These are phyloP conservation scores for Aquilaria agallochum DNA, from an alignment of 441 rosid species.

Conservation along the genomic window DNA sequence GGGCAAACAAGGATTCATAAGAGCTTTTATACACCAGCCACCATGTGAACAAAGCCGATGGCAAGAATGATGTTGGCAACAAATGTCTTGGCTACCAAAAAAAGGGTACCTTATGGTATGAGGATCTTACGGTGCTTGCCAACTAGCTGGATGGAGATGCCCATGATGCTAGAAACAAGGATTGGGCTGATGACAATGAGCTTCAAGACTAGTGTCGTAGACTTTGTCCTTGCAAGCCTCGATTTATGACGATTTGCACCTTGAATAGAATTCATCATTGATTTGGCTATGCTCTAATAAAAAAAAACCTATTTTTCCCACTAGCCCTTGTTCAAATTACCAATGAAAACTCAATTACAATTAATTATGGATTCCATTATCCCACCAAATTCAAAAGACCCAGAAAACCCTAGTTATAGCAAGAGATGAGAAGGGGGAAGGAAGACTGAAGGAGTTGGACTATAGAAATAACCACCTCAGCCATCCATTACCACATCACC, in stretches of 20 bases:
- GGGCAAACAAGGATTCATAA: constrained; percentile 66
- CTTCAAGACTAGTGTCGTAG: constrained; percentile 51
- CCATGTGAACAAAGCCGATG: constrained; percentile 92
- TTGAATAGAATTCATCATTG: constrained; percentile 22
- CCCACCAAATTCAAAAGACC: neutral
- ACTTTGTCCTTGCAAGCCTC: constrained; percentile 55
- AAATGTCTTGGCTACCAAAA: constrained; percentile 78
- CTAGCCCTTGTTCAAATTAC: neutral
- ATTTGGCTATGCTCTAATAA: constrained; percentile 17
- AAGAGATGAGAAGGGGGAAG: too few species aligned
- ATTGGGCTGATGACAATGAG: constrained; percentile 67
- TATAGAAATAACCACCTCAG: too few species aligned
- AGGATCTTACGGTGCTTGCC: constrained; percentile 58
- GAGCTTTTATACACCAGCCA: constrained; percentile 51
- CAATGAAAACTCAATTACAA: neutral
- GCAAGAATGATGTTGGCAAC: constrained; percentile 94
- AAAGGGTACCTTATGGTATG: constrained; percentile 48
- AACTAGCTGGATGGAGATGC: constrained; percentile 63
- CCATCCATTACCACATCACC: too few species aligned
- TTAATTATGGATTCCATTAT: neutral
- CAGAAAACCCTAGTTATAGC: neutral
- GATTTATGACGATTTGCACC: constrained; percentile 35
- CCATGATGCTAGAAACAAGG: constrained; percentile 51
- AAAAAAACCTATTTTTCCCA: constrained; percentile 26
- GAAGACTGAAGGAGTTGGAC: too few species aligned